These are phyloP conservation scores for Mortierella sp. DNA, from an alignment of 371 early-diverging fungal species.

Conservation along the genomic window DNA sequence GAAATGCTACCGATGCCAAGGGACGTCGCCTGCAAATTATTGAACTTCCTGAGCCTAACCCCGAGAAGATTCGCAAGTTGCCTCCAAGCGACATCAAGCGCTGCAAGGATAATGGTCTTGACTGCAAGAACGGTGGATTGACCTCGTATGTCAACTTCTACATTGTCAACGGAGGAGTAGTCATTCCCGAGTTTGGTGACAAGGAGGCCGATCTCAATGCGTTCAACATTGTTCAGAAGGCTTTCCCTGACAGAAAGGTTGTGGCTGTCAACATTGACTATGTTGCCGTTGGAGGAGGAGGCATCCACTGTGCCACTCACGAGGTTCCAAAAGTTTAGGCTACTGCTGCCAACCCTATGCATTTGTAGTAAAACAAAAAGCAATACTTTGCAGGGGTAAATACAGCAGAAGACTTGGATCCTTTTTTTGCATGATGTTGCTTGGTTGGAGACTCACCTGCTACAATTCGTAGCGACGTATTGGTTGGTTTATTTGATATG, in stretches of 20 bases:
- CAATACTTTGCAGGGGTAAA: too few relatives aligned
- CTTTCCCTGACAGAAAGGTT: constrained; percentile 14
- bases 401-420: too few relatives aligned
- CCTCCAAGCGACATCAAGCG: constrained; percentile 11
- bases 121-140: constrained; percentile 23
- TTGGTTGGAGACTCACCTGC: too few relatives aligned
- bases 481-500: too few relatives aligned
- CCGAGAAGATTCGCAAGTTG: constrained; percentile 18
- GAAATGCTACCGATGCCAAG: constrained; percentile 20
- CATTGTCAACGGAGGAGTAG: constrained; percentile 23
- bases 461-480: too few relatives aligned
- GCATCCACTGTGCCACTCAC: constrained; percentile 42
- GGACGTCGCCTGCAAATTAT: constrained; percentile 22
- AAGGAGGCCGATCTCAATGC: constrained; percentile 19
- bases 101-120: constrained; percentile 17
- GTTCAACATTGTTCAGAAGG: constrained; percentile 21
- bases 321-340: constrained; percentile 18
- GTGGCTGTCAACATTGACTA: constrained; percentile 25
- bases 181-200: constrained; percentile 36
- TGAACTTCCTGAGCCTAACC: constrained; percentile 25
- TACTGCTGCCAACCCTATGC: too few relatives aligned
- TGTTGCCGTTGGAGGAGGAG: constrained; percentile 30
- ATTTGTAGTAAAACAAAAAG: too few relatives aligned
- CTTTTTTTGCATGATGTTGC: too few relatives aligned
- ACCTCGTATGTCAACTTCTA: constrained; percentile 32